Evolutionary conservation across 768 basidiomycete species (phyloP), one percentile per base, ranked within the genome.

Genomic region (Hygrocybe punicea): DNA sequence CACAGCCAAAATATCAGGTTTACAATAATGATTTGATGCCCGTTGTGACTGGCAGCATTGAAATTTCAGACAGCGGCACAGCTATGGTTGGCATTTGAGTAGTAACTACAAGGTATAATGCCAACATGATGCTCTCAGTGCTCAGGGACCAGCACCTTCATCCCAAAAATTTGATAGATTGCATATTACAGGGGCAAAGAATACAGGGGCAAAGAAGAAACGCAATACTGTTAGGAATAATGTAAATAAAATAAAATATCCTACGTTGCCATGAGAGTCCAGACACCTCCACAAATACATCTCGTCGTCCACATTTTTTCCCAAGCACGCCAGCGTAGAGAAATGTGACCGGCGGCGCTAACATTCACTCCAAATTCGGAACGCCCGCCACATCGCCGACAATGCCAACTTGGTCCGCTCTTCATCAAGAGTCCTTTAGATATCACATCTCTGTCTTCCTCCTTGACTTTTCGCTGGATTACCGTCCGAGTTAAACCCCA

Each of bases 281-380:
- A 91, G 9, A 69, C 63, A 9, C 89, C 89, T 24, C 86, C 87
- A 70, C 89, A 92, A 17, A 91, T 75, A 68, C 89, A 92, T 23
- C 77, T 77, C 21, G 63, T 67, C 33, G 67, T 68, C 85, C 84
- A 90, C 62, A 74, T 76, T 60, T 71, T 82, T 69, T 86, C 84
- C 86, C 87, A 92, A 17, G 77, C 71, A 50, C 69, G 75, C 89
- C 89, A 76, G 55, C 73, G 78, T 24, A 58, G 59, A 45, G 69
- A 71, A n/a, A 68, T 60, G 50, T 73, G 72, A 14, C 69, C 66
- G 21, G 68, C 62, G 50, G 58, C 50, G 44, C 46, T 63, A 51
- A 67, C 64, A 24, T 68, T 72, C 16, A 69, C 69, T 11, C 69
- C 72, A 6, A 80, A 61, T 57, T 83, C 76, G 2, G 85, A 83